Percentiles rank a stretch among this genome's conserved stretches.
Conservation (phyloP, 2,329 filamentous ascomycete species). For the Escovopsis sp. region DNA sequence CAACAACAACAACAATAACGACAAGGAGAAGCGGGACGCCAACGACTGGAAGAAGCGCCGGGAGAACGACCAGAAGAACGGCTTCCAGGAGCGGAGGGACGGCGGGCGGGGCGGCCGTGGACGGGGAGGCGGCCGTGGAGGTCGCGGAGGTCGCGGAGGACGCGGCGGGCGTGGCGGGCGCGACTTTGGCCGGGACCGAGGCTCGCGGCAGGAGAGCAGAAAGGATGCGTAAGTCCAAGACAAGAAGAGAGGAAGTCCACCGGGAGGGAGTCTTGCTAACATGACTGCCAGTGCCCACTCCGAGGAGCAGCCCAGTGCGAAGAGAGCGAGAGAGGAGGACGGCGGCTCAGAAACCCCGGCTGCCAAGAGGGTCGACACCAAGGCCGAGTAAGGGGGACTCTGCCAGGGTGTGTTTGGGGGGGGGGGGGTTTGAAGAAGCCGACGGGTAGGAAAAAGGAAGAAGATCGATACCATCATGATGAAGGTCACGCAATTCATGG, state of each 20-base stretch:
- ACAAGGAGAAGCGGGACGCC: slow-evolving; percentile 28
- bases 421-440: neutral
- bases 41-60: slow-evolving; percentile 52
- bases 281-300: neutral
- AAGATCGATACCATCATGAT: neutral
- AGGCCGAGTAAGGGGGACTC: slow-evolving; percentile 19
- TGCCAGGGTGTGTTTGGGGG: neutral
- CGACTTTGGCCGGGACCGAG: slow-evolving; percentile 18
- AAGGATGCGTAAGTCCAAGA: slow-evolving; percentile 10
- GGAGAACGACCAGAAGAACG: slow-evolving; percentile 45
- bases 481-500: no score
- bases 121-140: slow-evolving; percentile 27
- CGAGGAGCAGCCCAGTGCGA: slow-evolving; percentile 23
- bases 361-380: slow-evolving; percentile 48
- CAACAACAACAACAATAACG: slow-evolving; percentile 5
- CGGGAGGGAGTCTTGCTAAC: neutral
- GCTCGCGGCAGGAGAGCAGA: neutral
- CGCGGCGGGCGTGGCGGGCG: slow-evolving; percentile 20
- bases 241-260: no score
- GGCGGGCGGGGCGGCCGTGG: slow-evolving; percentile 20
- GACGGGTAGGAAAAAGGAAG: neutral
- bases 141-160: slow-evolving; percentile 26
- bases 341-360: slow-evolving; percentile 28
- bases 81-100: slow-evolving; percentile 36
- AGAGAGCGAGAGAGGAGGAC: slow-evolving; percentile 42